Conservation (phyloP, 805 yeast genomes). For the Monosporozyma servazzii region DNA sequence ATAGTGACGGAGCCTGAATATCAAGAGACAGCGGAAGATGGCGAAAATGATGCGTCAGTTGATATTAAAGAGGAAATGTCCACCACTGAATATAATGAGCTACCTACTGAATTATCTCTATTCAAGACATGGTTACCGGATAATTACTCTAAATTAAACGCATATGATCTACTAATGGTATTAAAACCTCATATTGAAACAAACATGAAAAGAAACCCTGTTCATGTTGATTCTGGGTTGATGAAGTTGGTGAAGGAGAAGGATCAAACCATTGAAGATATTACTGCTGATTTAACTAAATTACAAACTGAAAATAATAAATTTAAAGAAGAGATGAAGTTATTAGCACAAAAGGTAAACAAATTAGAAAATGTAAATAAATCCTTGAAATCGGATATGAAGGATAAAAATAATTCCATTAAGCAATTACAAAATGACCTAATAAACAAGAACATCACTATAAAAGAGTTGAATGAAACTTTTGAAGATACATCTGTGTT, state of each 20-base stretch:
- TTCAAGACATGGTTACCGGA: slow-evolving; percentile 1
- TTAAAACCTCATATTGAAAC: slow-evolving; percentile 8
- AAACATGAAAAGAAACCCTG: background rate
- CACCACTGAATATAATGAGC: background rate
- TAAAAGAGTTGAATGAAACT: slow-evolving; percentile 18
- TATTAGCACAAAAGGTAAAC: slow-evolving; percentile 7
- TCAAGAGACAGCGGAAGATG: background rate
- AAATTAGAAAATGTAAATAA: slow-evolving; percentile 9
- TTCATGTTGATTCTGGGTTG: slow-evolving; percentile 13
- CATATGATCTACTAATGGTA: slow-evolving; percentile 2
- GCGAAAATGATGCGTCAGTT: background rate
- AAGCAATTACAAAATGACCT: slow-evolving; percentile 21
- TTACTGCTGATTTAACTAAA: slow-evolving; percentile 22
- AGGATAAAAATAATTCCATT: slow-evolving; percentile 3
- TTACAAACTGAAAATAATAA: background rate
- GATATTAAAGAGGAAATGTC: background rate
- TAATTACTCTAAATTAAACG: background rate
- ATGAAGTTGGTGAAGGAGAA: slow-evolving; percentile 28
- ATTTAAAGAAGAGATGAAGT: background rate
- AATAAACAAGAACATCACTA: slow-evolving; percentile 16
- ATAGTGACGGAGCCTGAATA: background rate
- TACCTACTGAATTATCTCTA: background rate
- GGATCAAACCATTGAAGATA: slow-evolving; percentile 47
- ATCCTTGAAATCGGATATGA: background rate
- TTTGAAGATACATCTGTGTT: background rate